Conservation (phyloP, 257 asterid species). For the Galeopsis tetrahit region DNA sequence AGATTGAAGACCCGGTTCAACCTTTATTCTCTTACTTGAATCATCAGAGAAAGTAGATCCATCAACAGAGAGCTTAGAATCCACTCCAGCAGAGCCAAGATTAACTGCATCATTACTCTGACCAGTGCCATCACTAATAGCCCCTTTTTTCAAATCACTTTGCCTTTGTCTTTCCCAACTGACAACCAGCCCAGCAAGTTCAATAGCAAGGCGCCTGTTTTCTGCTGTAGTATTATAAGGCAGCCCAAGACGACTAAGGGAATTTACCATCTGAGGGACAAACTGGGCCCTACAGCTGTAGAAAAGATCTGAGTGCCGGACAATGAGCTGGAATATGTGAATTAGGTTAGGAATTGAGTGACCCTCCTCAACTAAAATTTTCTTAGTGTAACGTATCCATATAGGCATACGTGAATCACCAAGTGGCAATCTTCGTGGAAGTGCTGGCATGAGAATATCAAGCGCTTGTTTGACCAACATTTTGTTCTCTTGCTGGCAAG, state of each 20-base stretch:
- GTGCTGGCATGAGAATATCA: constrained; percentile 99
- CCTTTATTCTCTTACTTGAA: constrained; percentile 87
- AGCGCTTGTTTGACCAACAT: constrained; percentile 98
- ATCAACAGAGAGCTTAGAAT: constrained; percentile 72
- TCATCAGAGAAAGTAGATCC: constrained; percentile 89
- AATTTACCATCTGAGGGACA: constrained; percentile 99
- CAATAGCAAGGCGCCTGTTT: constrained; percentile 99
- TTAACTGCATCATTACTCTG: constrained; percentile 63
- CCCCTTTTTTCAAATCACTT: constrained; percentile 74
- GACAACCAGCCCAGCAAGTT: constrained; percentile 99
- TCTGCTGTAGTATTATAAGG: constrained; percentile 95
- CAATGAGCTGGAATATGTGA: constrained; percentile 99
- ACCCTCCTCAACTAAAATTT: constrained; percentile 98
- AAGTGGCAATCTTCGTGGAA: constrained; percentile 95
- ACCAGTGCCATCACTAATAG: constrained; percentile 55
- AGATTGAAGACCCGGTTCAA: constrained; percentile 96
- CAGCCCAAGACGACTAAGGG: constrained; percentile 98
- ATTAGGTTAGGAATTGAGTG: constrained; percentile 97
- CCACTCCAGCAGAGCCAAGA: constrained; percentile 60
- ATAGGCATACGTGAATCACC: constrained; percentile 99
- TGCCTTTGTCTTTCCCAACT: constrained; percentile 98
- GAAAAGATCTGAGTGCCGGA: constrained; percentile 98
- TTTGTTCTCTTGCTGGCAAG: constrained; percentile 98
- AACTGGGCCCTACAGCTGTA: constrained; percentile 99
- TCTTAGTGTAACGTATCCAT: constrained; percentile 99